Conservation (phyloP, 2,329 filamentous ascomycete genomes). For the Cordyceps cateniannulata region DNA sequence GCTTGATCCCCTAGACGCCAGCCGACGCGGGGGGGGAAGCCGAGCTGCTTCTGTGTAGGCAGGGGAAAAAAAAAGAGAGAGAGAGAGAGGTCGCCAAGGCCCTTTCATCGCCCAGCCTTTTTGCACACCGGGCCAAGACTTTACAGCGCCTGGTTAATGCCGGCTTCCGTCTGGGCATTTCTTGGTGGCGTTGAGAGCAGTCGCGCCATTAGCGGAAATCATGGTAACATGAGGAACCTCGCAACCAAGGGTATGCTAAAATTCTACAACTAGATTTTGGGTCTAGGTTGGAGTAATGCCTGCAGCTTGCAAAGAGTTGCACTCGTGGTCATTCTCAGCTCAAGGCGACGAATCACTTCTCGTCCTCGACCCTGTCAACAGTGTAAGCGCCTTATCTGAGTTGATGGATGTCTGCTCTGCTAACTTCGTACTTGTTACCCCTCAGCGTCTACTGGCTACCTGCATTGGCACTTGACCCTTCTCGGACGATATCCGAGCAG, state of each 20-base stretch:
- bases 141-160: not conserved
- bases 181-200: not conserved
- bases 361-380: not conserved
- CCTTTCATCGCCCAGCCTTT: not conserved
- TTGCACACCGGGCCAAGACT: not conserved
- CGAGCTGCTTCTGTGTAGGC: not conserved
- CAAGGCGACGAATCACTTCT: not conserved
- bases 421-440: not conserved
- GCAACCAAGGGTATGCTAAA: no score
- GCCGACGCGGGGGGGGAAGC: not conserved
- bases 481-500: not conserved
- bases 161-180: conserved; percentile 1
- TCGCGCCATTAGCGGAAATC: not conserved
- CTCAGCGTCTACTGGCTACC: not conserved
- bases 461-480: not conserved
- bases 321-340: not conserved
- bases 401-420: not conserved
- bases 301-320: not conserved
- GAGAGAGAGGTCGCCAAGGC: not conserved
- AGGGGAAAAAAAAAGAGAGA: not conserved
- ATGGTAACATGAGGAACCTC: not conserved
- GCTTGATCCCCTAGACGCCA: not conserved
- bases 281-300: no score
- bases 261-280: no score
- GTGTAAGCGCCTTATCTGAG: not conserved